Evolutionary conservation across 768 basidiomycete genomes (phyloP), one percentile per base, ranked within the genome.

Genomic region (Leccinum barrowsii): DNA sequence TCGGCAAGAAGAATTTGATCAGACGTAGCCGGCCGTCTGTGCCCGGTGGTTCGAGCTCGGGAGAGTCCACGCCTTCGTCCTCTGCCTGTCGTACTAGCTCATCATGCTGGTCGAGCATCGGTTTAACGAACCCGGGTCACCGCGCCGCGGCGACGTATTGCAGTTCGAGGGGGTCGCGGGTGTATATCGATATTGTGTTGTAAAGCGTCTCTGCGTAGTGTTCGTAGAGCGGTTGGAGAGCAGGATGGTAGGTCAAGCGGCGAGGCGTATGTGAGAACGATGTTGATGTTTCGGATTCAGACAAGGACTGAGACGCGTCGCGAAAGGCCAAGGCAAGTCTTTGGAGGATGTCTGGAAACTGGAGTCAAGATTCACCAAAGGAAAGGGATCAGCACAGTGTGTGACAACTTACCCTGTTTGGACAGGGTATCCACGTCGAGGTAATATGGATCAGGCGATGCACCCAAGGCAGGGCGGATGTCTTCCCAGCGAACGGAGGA

Each of bases 61-160:
- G 58, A 7, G 63, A 67, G 11, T 68, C 71, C 5, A 58, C 61
- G 2, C 60, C 66, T 4, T 70, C 64, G 6, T 69, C 66, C 44
- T 59, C 61, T 37, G 56, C 64, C 65, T 65, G 59, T 26, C 54
- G 63, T n/a, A 67, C 56, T 19, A 62, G 11, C 21, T 61, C 57
- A 1, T 61, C 47, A 17, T 81, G 70, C 32, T 82, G 81, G 54
- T 82, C 82, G 7, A 90, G 67, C 13, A 92, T 67, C 0, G 90
- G 90, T 55, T 84, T 80, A 1, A 87, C 80, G 63, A 91, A 92
- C 2, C 85, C 87, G 0, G 90, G 89, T 90, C 92, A 93, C 21
- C 85, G 80, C 6, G 91, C 87, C 0, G 87, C 85, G 2, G 87
- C 83, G 28, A 93, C 80, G 65, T 92, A 93, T 46, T 81, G 79